These are phyloP conservation scores for Mollisiaceae sp. DNA, from an alignment of 2,329 filamentous ascomycete genomes.

Conservation along the genomic window DNA sequence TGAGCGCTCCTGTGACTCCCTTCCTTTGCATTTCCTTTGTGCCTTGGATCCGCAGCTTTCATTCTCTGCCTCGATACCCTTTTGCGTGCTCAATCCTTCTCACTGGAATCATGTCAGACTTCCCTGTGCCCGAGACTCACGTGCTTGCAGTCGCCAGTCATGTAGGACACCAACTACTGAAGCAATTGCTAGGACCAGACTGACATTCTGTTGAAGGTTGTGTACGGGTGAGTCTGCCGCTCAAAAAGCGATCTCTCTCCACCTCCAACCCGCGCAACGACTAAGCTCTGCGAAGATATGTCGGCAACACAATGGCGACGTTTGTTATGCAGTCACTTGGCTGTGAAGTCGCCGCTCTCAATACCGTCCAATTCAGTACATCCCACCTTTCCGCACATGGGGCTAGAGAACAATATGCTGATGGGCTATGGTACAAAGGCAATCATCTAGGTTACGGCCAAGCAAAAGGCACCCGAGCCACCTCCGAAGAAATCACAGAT, in stretches of 20 bases:
- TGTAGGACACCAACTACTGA: constrained; percentile 62
- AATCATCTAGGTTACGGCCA: constrained; percentile 95
- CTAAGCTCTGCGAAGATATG: constrained; percentile 67
- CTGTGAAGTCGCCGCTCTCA: constrained; percentile 91
- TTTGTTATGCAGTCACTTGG: constrained; percentile 93
- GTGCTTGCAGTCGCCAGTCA: constrained; percentile 93
- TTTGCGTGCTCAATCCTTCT: neutral
- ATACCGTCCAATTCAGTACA: constrained; percentile 95
- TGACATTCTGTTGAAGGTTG: constrained; percentile 59
- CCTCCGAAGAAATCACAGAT: constrained; percentile 80
- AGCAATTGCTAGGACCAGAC: constrained; percentile 25
- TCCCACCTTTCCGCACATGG: constrained; percentile 5
- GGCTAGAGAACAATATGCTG: constrained; percentile 20
- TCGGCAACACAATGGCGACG: constrained; percentile 96
- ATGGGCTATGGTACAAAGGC: constrained; percentile 57
- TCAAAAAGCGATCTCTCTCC: neutral
- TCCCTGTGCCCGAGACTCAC: constrained; percentile 60
- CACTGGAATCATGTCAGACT: constrained; percentile 33
- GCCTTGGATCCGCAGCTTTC: neutral
- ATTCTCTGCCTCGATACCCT: neutral
- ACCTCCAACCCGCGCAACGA: neutral
- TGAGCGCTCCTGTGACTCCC: constrained; percentile 9
- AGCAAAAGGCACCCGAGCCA: constrained; percentile 82
- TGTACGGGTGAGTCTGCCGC: constrained; percentile 67
- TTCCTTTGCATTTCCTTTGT: constrained; percentile 22